Conservation (phyloP, 257 asterid species). For the Echium plantagineum region DNA sequence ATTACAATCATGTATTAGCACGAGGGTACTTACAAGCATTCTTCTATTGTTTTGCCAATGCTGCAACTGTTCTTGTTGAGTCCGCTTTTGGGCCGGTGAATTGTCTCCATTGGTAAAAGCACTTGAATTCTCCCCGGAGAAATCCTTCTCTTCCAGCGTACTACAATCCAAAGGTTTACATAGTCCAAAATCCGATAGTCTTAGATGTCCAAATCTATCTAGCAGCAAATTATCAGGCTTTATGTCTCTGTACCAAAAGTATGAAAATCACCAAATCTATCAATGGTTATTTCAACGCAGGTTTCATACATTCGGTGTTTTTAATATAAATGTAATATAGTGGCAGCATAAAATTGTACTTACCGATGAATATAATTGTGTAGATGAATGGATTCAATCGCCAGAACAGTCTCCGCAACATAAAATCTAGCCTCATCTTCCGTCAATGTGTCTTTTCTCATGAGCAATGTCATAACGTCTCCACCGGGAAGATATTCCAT, state of each 20-base stretch:
- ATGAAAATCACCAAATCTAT: no score
- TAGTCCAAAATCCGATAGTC: constrained; percentile 72
- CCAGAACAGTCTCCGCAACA: constrained; percentile 69
- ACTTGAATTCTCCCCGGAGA: constrained; percentile 11
- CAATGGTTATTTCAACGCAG: no score
- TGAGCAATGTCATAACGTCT: constrained; percentile 83
- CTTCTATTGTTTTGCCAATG: constrained; percentile 53
- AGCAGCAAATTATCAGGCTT: constrained; percentile 75
- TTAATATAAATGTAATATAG: no score
- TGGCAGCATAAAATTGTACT: no score
- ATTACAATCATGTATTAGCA: no score
- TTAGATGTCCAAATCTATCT: constrained; percentile 63
- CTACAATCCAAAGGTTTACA: constrained; percentile 58
- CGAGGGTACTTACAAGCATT: constrained; percentile 21
- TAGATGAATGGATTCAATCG: constrained; percentile 76
- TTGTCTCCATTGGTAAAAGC: constrained; percentile 27
- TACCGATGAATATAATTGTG: constrained; percentile 62
- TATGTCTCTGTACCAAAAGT: constrained; percentile 43
- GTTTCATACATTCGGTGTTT: no score
- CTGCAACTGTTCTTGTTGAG: constrained; percentile 34
- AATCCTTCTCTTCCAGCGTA: neutral
- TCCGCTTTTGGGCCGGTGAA: constrained; percentile 32
- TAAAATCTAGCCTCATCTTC: constrained; percentile 77
- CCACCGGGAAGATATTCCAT: constrained; percentile 97
- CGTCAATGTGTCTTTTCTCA: constrained; percentile 78